Evolutionary conservation across 441 rosid species (phyloP).

Genomic region (Dalechampia spathulata): DNA sequence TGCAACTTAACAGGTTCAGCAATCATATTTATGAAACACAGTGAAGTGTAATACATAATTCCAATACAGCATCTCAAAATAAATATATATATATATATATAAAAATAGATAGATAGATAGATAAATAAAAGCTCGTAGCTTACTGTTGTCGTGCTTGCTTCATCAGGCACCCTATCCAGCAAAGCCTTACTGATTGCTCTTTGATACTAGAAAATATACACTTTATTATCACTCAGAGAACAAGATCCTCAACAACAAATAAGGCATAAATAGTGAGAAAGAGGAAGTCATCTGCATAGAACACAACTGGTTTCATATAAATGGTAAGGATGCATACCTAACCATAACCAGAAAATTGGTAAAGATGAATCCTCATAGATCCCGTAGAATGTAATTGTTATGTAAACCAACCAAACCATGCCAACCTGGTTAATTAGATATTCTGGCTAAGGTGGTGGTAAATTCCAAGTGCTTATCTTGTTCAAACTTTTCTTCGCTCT

Average conservation of each 20-base stretch:
- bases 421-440: too few species aligned
- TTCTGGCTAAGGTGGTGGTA: not conserved
- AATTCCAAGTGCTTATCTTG: not conserved
- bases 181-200: constrained; percentile 83
- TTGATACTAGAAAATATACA: constrained; percentile 85
- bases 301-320: not conserved
- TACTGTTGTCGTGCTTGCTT: constrained; percentile 63
- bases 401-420: too few species aligned
- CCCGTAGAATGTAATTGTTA: not conserved
- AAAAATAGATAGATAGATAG: too few species aligned
- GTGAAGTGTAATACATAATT: constrained; percentile 3
- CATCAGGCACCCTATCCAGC: constrained; percentile 82
- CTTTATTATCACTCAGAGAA: too few species aligned
- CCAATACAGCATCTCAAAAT: not conserved
- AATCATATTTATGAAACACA: constrained; percentile 5
- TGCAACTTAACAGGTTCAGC: not conserved
- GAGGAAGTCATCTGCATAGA: not conserved
- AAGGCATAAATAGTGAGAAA: too few species aligned
- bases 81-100: too few species aligned
- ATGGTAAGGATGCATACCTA: not conserved
- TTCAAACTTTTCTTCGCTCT: not conserved
- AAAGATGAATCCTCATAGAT: not conserved
- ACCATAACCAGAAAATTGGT: not conserved
- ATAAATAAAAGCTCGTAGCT: constrained; percentile 17
- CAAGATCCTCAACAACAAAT: too few species aligned